Percentiles rank a stretch among this genome's conserved stretches.
Conservation (phyloP, 768 basidiomycete genomes). For the Trametes cingulata region DNA sequence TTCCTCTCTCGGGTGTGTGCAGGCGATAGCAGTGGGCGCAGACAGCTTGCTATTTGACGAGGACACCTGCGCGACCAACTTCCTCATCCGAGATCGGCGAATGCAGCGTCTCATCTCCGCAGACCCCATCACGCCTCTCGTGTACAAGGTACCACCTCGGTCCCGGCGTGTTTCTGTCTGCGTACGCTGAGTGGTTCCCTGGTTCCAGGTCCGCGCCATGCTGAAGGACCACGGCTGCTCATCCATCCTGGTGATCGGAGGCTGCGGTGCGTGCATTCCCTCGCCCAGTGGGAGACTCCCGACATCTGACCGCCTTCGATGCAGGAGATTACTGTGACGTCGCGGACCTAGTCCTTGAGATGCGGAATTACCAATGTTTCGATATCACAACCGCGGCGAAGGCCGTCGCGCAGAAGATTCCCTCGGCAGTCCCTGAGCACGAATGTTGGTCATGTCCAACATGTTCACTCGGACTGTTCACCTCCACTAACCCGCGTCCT, state of each 20-base stretch:
- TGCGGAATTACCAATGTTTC: constrained; percentile 22
- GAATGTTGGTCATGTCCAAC: constrained; percentile 4
- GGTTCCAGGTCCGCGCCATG: constrained; percentile 17
- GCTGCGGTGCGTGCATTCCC: constrained; percentile 16
- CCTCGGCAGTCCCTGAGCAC: constrained; percentile 15
- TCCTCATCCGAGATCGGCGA: constrained; percentile 22
- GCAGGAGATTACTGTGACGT: constrained; percentile 26
- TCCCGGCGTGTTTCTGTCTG: background rate
- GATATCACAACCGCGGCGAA: constrained; percentile 20
- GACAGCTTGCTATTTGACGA: constrained; percentile 23
- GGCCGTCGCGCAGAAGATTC: constrained; percentile 18
- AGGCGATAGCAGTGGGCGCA: constrained; percentile 21
- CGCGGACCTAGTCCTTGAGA: constrained; percentile 23
- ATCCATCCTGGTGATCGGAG: constrained; percentile 23
- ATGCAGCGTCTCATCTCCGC: constrained; percentile 22
- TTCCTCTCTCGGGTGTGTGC: no score
- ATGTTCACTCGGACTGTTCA: no score
- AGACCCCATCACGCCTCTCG: constrained; percentile 21
- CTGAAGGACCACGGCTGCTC: constrained; percentile 15
- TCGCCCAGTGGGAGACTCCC: background rate
- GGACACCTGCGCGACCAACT: constrained; percentile 25
- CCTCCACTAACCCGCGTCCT: no score
- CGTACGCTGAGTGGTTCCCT: background rate
- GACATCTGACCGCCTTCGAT: background rate
- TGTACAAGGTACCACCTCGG: constrained; percentile 11